Evolutionary conservation across 371 early-diverging fungal species (phyloP).

Genomic region (Conidiobolus incongruus): DNA sequence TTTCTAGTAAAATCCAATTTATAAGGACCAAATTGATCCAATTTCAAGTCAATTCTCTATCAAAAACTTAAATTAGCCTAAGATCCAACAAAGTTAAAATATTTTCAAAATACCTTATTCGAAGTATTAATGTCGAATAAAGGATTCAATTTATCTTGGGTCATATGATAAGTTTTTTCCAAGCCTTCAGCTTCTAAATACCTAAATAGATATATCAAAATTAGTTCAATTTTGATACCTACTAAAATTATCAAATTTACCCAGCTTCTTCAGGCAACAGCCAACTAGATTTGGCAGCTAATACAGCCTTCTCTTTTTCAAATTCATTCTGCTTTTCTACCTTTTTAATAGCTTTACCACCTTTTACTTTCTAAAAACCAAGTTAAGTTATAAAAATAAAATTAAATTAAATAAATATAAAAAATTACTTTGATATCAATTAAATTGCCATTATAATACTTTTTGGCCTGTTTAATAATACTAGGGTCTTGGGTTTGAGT

Average conservation of each 20-base stretch:
- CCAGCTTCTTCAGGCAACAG: conserved; percentile 53
- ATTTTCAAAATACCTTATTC: conserved; percentile 30
- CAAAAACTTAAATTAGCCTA: neutral
- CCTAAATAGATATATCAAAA: conserved; percentile 3
- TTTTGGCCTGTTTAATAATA: no score
- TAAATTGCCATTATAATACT: no score
- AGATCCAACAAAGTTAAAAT: neutral
- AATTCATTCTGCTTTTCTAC: no score
- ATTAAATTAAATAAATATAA: no score
- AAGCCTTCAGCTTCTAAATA: conserved; percentile 71
- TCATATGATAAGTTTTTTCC: conserved; percentile 70
- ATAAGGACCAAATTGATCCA: conserved; percentile 79
- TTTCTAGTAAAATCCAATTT: conserved; percentile 72
- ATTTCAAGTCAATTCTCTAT: conserved; percentile 54
- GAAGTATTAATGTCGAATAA: conserved; percentile 55
- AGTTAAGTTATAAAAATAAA: no score
- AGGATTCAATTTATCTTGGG: conserved; percentile 53
- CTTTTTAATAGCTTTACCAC: no score
- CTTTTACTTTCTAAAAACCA: no score
- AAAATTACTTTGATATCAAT: no score
- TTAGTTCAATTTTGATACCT: neutral
- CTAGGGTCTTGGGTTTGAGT: no score
- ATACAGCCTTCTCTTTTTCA: conserved; percentile 39
- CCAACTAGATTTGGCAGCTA: conserved; percentile 55
- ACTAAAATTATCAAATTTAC: conserved; percentile 3